Conservation (phyloP, 1,284 basidiomycete genomes). For the Trichosporon sp. region DNA sequence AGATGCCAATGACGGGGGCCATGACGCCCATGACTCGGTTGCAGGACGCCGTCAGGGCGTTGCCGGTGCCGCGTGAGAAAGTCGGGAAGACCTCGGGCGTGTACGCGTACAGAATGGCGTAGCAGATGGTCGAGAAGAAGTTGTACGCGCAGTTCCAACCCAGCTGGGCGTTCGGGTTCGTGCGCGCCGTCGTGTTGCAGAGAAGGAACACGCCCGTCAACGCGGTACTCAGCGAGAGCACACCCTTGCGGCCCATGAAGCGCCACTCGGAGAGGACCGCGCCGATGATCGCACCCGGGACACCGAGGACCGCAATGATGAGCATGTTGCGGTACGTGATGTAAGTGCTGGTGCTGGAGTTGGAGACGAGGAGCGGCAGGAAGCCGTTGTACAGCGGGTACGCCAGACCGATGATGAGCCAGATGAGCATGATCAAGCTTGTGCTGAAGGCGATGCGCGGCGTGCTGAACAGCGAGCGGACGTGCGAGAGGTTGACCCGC, state of each 20-base stretch:
- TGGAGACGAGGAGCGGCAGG: slow-evolving; percentile 56
- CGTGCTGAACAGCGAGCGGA: slow-evolving; percentile 57
- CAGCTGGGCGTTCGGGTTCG: slow-evolving; percentile 53
- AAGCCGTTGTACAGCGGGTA: slow-evolving; percentile 50
- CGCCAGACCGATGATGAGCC: slow-evolving; percentile 59
- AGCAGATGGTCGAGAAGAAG: slow-evolving; percentile 50
- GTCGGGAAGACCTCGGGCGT: slow-evolving; percentile 65
- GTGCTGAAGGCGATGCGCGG: slow-evolving; percentile 56
- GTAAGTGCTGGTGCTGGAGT: slow-evolving; percentile 25
- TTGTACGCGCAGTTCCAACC: slow-evolving; percentile 59
- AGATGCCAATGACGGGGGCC: slow-evolving; percentile 37
- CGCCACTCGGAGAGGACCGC: slow-evolving; percentile 56
- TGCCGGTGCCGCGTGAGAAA: slow-evolving; percentile 62
- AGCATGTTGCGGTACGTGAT: slow-evolving; percentile 56
- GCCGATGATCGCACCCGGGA: slow-evolving; percentile 61
- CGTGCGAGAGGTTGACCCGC: slow-evolving; percentile 52
- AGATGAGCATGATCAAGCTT: slow-evolving; percentile 56
- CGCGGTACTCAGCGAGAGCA: slow-evolving; percentile 54
- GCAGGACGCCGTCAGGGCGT: slow-evolving; percentile 58
- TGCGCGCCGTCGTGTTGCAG: slow-evolving; percentile 59
- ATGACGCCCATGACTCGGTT: slow-evolving; percentile 57
- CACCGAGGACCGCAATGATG: slow-evolving; percentile 52
- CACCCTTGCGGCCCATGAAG: slow-evolving; percentile 55
- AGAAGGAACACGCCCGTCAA: slow-evolving; percentile 61
- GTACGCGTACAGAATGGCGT: slow-evolving; percentile 48